phyloP scores from a whole-genome alignment of 2,329 filamentous ascomycete species.

The Amauroascus niger region DNA sequence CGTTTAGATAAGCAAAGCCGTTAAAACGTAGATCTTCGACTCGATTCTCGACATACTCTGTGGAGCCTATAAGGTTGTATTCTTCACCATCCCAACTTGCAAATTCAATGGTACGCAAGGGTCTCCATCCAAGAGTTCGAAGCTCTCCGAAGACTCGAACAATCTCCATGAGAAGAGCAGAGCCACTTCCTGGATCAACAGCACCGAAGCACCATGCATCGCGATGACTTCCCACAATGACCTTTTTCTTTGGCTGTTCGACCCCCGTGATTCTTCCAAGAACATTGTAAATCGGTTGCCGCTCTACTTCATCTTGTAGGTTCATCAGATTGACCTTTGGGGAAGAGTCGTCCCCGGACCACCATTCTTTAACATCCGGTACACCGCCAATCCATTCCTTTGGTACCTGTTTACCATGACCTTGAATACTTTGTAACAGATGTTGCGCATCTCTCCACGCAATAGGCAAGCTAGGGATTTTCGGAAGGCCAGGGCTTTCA shows the following conservation, averaged over 20 bases:
- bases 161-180: slow-evolving; percentile 83
- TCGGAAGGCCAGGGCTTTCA: slow-evolving; percentile 61
- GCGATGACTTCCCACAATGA: slow-evolving; percentile 87
- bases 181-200: slow-evolving; percentile 75
- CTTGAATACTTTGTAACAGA: slow-evolving; percentile 64
- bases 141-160: slow-evolving; percentile 76
- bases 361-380: slow-evolving; percentile 68
- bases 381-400: slow-evolving; percentile 67
- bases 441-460: slow-evolving; percentile 81
- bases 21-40: slow-evolving; percentile 61
- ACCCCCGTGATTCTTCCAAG: slow-evolving; percentile 74
- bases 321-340: slow-evolving; percentile 76
- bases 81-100: slow-evolving; percentile 92
- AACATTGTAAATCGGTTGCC: slow-evolving; percentile 86
- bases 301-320: slow-evolving; percentile 69
- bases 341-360: slow-evolving; percentile 66
- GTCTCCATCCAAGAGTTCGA: slow-evolving; percentile 69
- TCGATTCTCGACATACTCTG: slow-evolving; percentile 85
- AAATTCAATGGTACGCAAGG: slow-evolving; percentile 89
- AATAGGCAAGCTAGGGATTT: slow-evolving; percentile 83
- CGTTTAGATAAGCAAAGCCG: slow-evolving; percentile 81
- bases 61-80: slow-evolving; percentile 89
- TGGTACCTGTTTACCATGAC: slow-evolving; percentile 60
- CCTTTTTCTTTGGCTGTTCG: slow-evolving; percentile 70
- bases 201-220: slow-evolving; percentile 89